A percentile compares a stretch with the other conserved stretches of the same genome.
Conservation (phyloP, 345 rosid species). For the Rhizophora apiculata region DNA sequence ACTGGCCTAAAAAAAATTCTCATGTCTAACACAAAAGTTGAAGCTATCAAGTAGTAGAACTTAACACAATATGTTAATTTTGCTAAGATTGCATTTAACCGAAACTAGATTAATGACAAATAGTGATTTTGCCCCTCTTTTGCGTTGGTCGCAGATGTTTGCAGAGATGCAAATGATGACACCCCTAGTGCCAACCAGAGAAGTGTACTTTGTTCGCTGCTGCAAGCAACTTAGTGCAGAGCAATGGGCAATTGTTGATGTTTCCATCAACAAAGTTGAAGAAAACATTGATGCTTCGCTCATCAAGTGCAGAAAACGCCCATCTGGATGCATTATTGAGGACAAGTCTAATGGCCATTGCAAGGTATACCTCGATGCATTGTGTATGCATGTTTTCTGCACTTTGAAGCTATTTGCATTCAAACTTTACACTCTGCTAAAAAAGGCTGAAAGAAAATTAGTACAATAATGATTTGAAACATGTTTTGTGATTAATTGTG, state of each 20-base stretch:
- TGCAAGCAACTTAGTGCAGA: conserved; percentile 79
- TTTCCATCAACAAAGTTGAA: conserved; percentile 75
- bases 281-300: conserved; percentile 80
- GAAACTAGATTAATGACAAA: no score
- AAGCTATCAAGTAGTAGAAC: no score
- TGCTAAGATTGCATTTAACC: no score
- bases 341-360: conserved; percentile 91
- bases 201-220: conserved; percentile 79
- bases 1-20: no score
- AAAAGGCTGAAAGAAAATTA: no score
- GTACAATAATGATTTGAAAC: no score
- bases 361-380: conserved; percentile 39
- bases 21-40: no score
- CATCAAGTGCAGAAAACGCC: conserved; percentile 80
- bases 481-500: no score
- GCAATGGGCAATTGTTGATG: conserved; percentile 91
- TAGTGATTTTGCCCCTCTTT: neutral
- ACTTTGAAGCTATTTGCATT: no score
- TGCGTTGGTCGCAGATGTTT: conserved; percentile 67
- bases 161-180: conserved; percentile 94
- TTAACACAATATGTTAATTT: no score
- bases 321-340: conserved; percentile 93
- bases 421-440: no score
- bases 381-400: no score
- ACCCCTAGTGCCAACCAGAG: conserved; percentile 88